Evolutionary conservation across 306 rosid genomes (phyloP).

Genomic region (Rosa multiflora): DNA sequence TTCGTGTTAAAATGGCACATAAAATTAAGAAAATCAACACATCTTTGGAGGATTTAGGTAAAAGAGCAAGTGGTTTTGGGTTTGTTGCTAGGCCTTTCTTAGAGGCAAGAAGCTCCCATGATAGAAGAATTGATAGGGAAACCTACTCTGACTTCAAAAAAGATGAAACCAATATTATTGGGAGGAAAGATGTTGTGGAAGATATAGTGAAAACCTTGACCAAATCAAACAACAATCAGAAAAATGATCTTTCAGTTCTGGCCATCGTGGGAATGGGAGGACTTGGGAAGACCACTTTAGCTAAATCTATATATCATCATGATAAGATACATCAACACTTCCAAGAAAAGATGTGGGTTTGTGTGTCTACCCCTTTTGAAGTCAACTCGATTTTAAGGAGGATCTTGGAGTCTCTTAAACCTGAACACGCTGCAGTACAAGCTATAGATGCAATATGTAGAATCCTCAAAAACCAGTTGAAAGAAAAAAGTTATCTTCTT

Average conservation of each 20-base stretch:
- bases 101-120: background rate
- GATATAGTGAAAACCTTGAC: background rate
- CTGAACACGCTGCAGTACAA: background rate
- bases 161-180: background rate
- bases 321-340: background rate
- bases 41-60: background rate
- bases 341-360: constrained; percentile 21
- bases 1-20: background rate
- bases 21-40: background rate
- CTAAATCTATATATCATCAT: constrained; percentile 16
- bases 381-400: constrained; percentile 11
- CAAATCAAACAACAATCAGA: background rate
- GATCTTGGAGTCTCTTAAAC: constrained; percentile 4
- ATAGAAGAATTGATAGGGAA: background rate
- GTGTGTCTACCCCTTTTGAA: constrained; percentile 23
- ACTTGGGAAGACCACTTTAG: constrained; percentile 28
- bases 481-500: constrained; percentile 20
- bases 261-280: constrained; percentile 31
- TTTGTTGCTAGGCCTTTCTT: background rate
- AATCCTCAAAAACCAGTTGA: constrained; percentile 1
- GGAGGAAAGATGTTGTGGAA: background rate
- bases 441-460: constrained; percentile 1
- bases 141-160: background rate
- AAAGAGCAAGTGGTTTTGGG: background rate
- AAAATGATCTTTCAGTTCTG: background rate